These are phyloP conservation scores for Phialophora verrucosa DNA, from an alignment of 2,329 filamentous ascomycete genomes.

Conservation along the genomic window DNA sequence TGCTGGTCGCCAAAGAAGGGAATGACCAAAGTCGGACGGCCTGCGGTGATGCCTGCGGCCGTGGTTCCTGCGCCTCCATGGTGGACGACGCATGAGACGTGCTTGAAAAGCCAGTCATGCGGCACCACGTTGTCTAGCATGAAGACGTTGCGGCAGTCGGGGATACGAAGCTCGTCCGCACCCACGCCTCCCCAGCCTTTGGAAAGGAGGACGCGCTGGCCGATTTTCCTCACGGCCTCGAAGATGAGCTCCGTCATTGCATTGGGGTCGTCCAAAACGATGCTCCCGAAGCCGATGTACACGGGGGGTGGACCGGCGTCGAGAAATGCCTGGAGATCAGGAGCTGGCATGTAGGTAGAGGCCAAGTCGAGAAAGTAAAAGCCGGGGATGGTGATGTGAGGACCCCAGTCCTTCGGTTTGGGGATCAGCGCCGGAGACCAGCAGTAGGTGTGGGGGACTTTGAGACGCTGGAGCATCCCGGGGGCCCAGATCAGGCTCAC, in stretches of 20 bases:
- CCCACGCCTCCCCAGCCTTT: conserved; percentile 88
- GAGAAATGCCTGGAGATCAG: conserved; percentile 69
- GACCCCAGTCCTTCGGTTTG: conserved; percentile 76
- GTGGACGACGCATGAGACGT: conserved; percentile 80
- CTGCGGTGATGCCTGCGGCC: conserved; percentile 81
- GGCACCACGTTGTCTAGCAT: conserved; percentile 83
- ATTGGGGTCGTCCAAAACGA: conserved; percentile 76
- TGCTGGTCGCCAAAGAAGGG: conserved; percentile 87
- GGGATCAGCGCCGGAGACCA: conserved; percentile 81
- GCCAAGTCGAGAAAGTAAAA: conserved; percentile 76
- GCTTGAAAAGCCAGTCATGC: conserved; percentile 87
- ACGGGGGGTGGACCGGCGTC: conserved; percentile 71
- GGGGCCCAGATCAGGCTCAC: conserved; percentile 83
- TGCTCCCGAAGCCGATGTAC: conserved; percentile 82
- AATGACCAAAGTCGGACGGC: conserved; percentile 79
- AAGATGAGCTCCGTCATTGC: conserved; percentile 73
- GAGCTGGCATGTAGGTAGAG: conserved; percentile 67
- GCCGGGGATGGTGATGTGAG: conserved; percentile 72
- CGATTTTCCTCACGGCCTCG: conserved; percentile 67
- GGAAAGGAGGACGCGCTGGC: conserved; percentile 76
- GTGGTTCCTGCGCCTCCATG: conserved; percentile 88
- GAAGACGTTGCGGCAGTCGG: conserved; percentile 68
- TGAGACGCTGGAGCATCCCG: conserved; percentile 74
- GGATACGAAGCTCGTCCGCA: conserved; percentile 69
- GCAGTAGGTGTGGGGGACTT: conserved; percentile 85